Conservation (phyloP, 768 basidiomycete species). For the Termitomyces sp. region DNA sequence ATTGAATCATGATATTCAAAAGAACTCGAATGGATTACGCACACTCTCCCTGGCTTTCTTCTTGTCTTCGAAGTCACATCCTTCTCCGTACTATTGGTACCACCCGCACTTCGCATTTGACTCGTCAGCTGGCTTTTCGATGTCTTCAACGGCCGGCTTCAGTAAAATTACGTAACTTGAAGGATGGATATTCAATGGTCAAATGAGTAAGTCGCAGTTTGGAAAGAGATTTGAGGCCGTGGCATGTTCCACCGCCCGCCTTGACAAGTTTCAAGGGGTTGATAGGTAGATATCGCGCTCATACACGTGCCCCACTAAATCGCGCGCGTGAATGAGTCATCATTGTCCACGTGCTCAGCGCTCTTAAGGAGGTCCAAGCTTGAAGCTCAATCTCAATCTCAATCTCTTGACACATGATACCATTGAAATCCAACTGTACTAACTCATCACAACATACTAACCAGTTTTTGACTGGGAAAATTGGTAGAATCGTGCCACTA, state of each 20-base stretch:
- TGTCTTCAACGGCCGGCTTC: background rate
- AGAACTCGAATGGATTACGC: slow-evolving; percentile 11
- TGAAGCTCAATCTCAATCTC: no score
- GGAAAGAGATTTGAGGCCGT: background rate
- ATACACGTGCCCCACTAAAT: no score
- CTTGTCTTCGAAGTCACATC: slow-evolving; percentile 21
- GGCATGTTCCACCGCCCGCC: background rate
- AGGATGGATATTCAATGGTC: background rate
- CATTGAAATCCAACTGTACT: no score
- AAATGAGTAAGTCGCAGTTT: background rate
- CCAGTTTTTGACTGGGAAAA: background rate
- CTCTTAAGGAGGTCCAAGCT: no score
- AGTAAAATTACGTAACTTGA: background rate
- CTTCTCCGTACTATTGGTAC: slow-evolving; percentile 9
- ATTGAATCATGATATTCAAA: background rate
- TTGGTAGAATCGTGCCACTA: background rate
- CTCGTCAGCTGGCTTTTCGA: background rate
- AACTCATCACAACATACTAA: background rate
- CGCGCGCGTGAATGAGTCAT: no score
- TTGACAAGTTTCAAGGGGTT: no score
- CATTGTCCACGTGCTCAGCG: no score
- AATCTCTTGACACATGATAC: no score
- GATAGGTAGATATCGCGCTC: no score
- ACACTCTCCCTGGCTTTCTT: slow-evolving; percentile 46
- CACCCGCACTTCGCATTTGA: slow-evolving; percentile 1